Base-by-base conservation (phyloP, 2,329 filamentous ascomycete genomes). In the Trichoderma atroviride region DNA sequence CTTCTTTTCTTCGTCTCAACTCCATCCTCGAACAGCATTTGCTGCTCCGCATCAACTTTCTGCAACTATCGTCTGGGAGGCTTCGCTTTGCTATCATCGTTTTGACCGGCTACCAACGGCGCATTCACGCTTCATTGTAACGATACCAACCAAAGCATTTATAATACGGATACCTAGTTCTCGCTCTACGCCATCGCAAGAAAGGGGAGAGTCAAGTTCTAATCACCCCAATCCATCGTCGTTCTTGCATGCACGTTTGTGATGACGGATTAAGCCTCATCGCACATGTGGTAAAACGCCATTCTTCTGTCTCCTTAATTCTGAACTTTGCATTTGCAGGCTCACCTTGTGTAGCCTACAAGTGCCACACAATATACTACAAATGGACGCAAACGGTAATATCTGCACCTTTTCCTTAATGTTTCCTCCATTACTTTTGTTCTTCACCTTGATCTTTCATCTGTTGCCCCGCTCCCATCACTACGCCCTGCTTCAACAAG, bases 321-420 rank as follows among this genome's bases (percentile, higher is more conserved):
- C 37, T 13, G 22, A 33, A 27, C 22, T 55, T 56, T 59, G 58
- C 64, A 33, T 35, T 50, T 62, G 33, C 55, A 56, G 43, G 65
- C 66, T 63, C 24, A 19, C 55, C 61, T 61, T 61, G 63, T 53
- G 69, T 60, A 65, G 66, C 59, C 53, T 35, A 29, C 47, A 33
- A 31, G 47, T 29, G 58, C 59, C 40, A 68, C 40, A 22, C 19
- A 60, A 59, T 33, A 35, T 53, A 50, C n/a, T 37, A n/a, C 76
- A 75, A 74, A 78, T 78, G 76, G 75, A 74, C 75, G 73, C 75
- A 70, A 78, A 78, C 74, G 76, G 76, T 78, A 76, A 64, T 56
- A 37, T 56, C 27, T 33, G 33, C 10, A 31, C 22, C 37, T 56
- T 56, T 16, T 16, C 37, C 19, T 50, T 5, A 24, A 10, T n/a